These are phyloP conservation scores for Wickerhamiella pararugosa DNA, from an alignment of 1,139 yeast genomes.

Conservation along the genomic window DNA sequence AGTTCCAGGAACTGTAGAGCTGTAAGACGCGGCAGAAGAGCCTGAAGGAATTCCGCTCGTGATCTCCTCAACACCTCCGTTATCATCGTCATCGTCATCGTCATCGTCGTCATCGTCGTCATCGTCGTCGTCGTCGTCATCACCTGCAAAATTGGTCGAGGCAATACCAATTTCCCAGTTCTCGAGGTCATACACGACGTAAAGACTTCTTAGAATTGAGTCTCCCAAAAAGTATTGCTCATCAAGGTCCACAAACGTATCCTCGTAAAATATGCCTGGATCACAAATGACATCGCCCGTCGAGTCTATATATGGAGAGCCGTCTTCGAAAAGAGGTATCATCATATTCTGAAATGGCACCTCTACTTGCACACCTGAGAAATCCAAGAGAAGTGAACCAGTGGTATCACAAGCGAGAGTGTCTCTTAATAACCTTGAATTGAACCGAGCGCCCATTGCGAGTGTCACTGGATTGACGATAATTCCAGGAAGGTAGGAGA, in stretches of 20 bases:
- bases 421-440: not conserved
- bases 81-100: not conserved
- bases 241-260: not conserved
- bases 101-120: too few species aligned
- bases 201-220: slow-evolving; percentile 37
- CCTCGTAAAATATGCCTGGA: slow-evolving; percentile 11
- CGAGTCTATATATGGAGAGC: slow-evolving; percentile 2
- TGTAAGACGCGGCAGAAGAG: slow-evolving; percentile 17
- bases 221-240: slow-evolving; percentile 31
- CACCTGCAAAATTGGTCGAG: slow-evolving; percentile 10
- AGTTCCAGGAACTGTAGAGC: slow-evolving; percentile 9
- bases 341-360: slow-evolving; percentile 20
- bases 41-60: slow-evolving; percentile 20
- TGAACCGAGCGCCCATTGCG: too few species aligned
- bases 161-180: slow-evolving; percentile 38
- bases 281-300: slow-evolving; percentile 10
- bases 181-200: slow-evolving; percentile 41
- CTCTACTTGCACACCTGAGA: slow-evolving; percentile 19
- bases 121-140: slow-evolving; percentile 19
- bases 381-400: slow-evolving; percentile 17
- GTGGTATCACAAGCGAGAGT: slow-evolving; percentile 12
- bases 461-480: too few species aligned
- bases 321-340: slow-evolving; percentile 13
- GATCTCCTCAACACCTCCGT: slow-evolving; percentile 17
- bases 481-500: too few species aligned